These are phyloP conservation scores for Hebeloma cylindrosporum DNA, from an alignment of 768 basidiomycete genomes.

Conservation along the genomic window DNA sequence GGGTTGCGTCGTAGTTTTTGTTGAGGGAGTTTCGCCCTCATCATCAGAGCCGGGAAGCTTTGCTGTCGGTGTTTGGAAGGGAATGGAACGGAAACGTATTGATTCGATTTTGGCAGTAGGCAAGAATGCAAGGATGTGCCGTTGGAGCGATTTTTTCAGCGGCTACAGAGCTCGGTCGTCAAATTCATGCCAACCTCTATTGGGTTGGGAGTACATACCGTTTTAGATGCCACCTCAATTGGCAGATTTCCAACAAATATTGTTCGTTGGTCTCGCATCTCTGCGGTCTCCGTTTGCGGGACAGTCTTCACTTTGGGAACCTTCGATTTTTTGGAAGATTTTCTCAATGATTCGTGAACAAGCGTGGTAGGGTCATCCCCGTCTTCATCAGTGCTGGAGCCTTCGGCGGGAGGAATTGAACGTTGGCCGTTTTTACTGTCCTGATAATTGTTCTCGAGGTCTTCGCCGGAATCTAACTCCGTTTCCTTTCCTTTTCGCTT, in stretches of 20 bases:
- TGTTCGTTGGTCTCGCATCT: constrained; percentile 76
- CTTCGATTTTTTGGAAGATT: constrained; percentile 31
- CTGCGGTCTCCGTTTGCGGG: constrained; percentile 70
- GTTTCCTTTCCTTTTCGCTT: constrained; percentile 22
- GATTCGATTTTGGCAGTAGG: constrained; percentile 87
- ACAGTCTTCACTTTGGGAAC: constrained; percentile 45
- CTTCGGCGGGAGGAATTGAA: constrained; percentile 11
- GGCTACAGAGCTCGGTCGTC: constrained; percentile 45
- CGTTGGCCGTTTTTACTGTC: constrained; percentile 2
- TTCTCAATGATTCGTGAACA: constrained; percentile 65
- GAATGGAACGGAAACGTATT: constrained; percentile 88
- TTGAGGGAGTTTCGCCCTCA: constrained; percentile 30
- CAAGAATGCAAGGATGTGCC: constrained; percentile 71
- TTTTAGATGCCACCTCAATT: constrained; percentile 70
- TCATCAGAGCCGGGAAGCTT: constrained; percentile 49
- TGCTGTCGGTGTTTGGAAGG: constrained; percentile 82
- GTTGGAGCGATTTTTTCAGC: constrained; percentile 70
- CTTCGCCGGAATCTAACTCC: constrained; percentile 24
- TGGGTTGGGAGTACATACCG: constrained; percentile 47
- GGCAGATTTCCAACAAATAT: constrained; percentile 91
- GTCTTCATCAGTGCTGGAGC: constrained; percentile 17
- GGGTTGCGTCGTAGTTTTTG: constrained; percentile 22
- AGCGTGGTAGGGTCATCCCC: constrained; percentile 30
- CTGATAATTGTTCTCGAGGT: constrained; percentile 36
- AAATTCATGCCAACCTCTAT: not conserved